phyloP scores from a whole-genome alignment of 768 basidiomycete species.

The Cystobasidium ongulense region DNA sequence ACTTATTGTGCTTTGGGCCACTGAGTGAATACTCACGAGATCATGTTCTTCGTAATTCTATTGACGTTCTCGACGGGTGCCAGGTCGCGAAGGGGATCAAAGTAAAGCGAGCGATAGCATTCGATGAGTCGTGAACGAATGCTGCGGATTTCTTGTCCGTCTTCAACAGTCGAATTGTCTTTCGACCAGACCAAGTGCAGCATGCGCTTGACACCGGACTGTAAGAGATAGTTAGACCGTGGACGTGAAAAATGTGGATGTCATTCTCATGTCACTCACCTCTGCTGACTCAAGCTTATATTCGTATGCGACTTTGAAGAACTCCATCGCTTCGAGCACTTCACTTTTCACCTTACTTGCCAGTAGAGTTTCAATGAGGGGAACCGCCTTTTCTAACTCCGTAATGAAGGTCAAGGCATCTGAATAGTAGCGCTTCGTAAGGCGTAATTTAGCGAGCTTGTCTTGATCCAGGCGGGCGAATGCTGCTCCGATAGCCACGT shows the following conservation, averaged over 20 bases:
- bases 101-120: slow-evolving; percentile 77
- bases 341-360: slow-evolving; percentile 59
- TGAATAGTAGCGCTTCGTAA: slow-evolving; percentile 75
- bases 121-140: slow-evolving; percentile 79
- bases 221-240: not conserved
- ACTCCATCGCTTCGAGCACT: slow-evolving; percentile 54
- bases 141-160: slow-evolving; percentile 67
- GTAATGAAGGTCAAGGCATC: slow-evolving; percentile 79
- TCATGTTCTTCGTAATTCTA: slow-evolving; percentile 90
- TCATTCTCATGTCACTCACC: slow-evolving; percentile 49
- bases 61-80: slow-evolving; percentile 78
- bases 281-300: slow-evolving; percentile 73
- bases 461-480: slow-evolving; percentile 62
- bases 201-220: slow-evolving; percentile 92
- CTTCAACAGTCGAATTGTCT: slow-evolving; percentile 64
- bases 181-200: slow-evolving; percentile 94
- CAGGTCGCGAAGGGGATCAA: slow-evolving; percentile 61
- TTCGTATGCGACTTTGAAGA: slow-evolving; percentile 71
- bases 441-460: slow-evolving; percentile 58
- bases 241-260: not conserved
- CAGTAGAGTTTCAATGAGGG: slow-evolving; percentile 60
- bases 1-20: not conserved
- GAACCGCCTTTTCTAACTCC: slow-evolving; percentile 55
- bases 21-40: slow-evolving; percentile 59
- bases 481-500: slow-evolving; percentile 61